Base-by-base conservation (phyloP, 768 basidiomycete genomes). In the Sistotremastrum suecicum region DNA sequence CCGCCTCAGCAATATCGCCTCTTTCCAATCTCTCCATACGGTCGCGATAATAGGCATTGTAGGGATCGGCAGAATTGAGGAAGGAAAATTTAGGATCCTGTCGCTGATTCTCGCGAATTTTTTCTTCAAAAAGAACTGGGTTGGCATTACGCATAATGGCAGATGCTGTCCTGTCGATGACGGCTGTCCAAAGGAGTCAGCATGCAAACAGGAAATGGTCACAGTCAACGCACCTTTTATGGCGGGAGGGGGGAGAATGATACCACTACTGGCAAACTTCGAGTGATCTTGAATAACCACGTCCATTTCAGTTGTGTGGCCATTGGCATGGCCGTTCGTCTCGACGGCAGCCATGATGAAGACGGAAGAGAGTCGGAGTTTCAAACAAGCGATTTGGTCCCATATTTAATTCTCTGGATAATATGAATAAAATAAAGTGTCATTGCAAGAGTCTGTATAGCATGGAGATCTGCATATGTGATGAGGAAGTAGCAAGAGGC, bases 71-170 rank as follows among this genome's bases (percentile, higher is more conserved):
- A 50, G 88, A 82, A 68, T 94, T 94, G 63, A 99, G 76, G 71
- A 99, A 99, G 48, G 94, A 90, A 72, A 98, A 99, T 67, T 95
- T 94, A 47, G 91, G 89, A 70, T 98, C 94, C 53, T 80, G 75
- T 66, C 90, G 87, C 64, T 92, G 92, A 56, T 86, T 84, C 66
- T 97, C 91, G 55, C 91, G 80, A 63, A 99, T 90, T 67, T 94
- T 92, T 60, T 91, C 88, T 67, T 98, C 94, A 58, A 99, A 91
- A 55, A 83, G 78, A 7, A 80, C 76, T 5, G 92, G 90, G 56
- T 95, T 87, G 30, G 83, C 84, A n/a, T 91, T 94, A 52, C 86
- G 83, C 34, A 91, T 88, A 50, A 98, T 85, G 49, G 84, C 89
- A 8, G 73, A 63, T 3, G 95, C 92, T 9, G 95, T 99, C 57